Evolutionary conservation across 768 basidiomycete genomes (phyloP).

Genomic region (Leccinellum rugosiceps): DNA sequence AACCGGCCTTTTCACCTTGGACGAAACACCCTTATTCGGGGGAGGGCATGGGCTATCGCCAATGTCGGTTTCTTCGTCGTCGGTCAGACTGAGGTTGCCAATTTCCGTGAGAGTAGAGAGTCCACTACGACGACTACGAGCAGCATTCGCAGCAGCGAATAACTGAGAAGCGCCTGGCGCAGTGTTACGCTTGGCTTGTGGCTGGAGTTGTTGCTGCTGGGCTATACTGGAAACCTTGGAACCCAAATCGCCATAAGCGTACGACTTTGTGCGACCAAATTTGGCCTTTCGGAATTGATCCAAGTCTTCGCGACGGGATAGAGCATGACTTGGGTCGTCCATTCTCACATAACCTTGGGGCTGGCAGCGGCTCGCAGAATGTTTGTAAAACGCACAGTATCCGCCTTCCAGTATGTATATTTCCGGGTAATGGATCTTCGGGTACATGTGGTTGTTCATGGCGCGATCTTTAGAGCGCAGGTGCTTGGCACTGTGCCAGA

Average conservation of each 20-base stretch:
- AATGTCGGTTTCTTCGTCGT: slow-evolving; percentile 74
- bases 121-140: slow-evolving; percentile 58
- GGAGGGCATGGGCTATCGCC: slow-evolving; percentile 90
- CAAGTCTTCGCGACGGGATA: slow-evolving; percentile 79
- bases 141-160: slow-evolving; percentile 69
- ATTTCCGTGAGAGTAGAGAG: slow-evolving; percentile 69
- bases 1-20: slow-evolving; percentile 56
- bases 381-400: slow-evolving; percentile 83
- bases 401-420: slow-evolving; percentile 97
- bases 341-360: slow-evolving; percentile 86
- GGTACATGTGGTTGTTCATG: slow-evolving; percentile 85
- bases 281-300: slow-evolving; percentile 89
- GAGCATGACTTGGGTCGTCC: slow-evolving; percentile 87
- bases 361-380: slow-evolving; percentile 66
- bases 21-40: slow-evolving; percentile 53
- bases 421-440: slow-evolving; percentile 92
- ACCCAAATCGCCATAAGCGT: slow-evolving; percentile 81
- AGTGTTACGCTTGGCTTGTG: slow-evolving; percentile 60
- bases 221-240: slow-evolving; percentile 36
- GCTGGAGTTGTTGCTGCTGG: slow-evolving; percentile 39
- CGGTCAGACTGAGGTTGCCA: slow-evolving; percentile 56
- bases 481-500: slow-evolving; percentile 74
- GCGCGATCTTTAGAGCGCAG: slow-evolving; percentile 87
- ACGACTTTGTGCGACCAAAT: slow-evolving; percentile 88
- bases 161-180: slow-evolving; percentile 56